Conservation (phyloP, 148 eudicot species). For the Chenopodium suecicum region DNA sequence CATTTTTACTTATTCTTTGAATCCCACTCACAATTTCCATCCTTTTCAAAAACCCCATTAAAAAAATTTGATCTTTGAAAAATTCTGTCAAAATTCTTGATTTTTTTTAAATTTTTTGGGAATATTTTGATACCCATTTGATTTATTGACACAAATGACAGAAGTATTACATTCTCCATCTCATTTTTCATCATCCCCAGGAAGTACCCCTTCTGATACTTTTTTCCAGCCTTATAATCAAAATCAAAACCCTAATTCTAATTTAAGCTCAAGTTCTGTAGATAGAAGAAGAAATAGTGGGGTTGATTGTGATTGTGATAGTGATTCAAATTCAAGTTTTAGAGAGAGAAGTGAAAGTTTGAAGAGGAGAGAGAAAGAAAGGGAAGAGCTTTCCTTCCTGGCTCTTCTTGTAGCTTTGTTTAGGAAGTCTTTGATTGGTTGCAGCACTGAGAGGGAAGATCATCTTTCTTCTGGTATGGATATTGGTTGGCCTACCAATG, state of each 20-base stretch:
- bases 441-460: slow-evolving; percentile 49
- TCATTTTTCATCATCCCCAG: slow-evolving; percentile 42
- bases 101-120: background rate
- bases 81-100: background rate
- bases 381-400: slow-evolving; percentile 67
- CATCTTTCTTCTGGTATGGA: slow-evolving; percentile 57
- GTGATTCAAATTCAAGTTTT: slow-evolving; percentile 21
- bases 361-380: slow-evolving; percentile 55
- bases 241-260: slow-evolving; percentile 16
- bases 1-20: slow-evolving; percentile 36
- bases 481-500: slow-evolving; percentile 94
- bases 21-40: slow-evolving; percentile 22
- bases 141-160: slow-evolving; percentile 52
- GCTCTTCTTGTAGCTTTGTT: slow-evolving; percentile 68
- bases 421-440: slow-evolving; percentile 72
- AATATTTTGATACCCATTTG: slow-evolving; percentile 1
- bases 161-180: slow-evolving; percentile 86
- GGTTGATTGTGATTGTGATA: slow-evolving; percentile 17
- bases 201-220: slow-evolving; percentile 37
- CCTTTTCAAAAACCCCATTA: slow-evolving; percentile 16
- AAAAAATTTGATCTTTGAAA: slow-evolving; percentile 31
- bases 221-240: slow-evolving; percentile 39
- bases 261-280: slow-evolving; percentile 21
- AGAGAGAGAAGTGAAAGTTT: slow-evolving; percentile 26
- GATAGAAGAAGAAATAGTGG: background rate